Percentiles rank a stretch among this genome's conserved stretches.
These are phyloP conservation scores for Alternaria brassicae DNA, from an alignment of 2,329 filamentous ascomycete species.

Conservation along the genomic window DNA sequence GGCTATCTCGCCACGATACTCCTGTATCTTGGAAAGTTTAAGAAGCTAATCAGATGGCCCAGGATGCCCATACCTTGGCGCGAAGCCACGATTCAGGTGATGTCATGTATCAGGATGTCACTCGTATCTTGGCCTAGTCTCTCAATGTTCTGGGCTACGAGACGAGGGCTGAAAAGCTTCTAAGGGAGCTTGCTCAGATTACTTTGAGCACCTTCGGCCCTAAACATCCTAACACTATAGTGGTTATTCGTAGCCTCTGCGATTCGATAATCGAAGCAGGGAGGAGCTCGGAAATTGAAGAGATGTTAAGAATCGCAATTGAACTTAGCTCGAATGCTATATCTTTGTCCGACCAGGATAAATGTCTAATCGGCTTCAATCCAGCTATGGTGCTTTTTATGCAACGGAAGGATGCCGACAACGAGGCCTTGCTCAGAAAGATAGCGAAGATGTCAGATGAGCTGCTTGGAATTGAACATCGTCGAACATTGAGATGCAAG, in stretches of 20 bases:
- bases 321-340: not conserved
- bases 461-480: not conserved
- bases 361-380: not conserved
- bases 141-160: not conserved
- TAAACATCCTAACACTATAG: not conserved
- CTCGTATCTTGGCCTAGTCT: accelerated
- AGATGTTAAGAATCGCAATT: not conserved
- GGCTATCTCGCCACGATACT: accelerated
- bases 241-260: not conserved
- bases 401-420: not conserved
- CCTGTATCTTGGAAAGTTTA: not conserved
- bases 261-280: accelerated
- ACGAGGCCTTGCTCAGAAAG: not conserved
- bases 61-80: not conserved
- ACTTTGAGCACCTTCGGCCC: not conserved
- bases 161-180: not conserved
- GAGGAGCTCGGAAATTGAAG: not conserved
- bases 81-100: not conserved
- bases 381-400: accelerated
- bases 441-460: not conserved
- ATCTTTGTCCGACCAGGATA: accelerated
- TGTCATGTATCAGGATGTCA: not conserved
- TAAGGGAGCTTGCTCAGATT: not conserved
- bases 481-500: accelerated
- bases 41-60: not conserved